phyloP scores from a whole-genome alignment of 192 early-diverging fungal species.

The Backusella psychrophila region DNA sequence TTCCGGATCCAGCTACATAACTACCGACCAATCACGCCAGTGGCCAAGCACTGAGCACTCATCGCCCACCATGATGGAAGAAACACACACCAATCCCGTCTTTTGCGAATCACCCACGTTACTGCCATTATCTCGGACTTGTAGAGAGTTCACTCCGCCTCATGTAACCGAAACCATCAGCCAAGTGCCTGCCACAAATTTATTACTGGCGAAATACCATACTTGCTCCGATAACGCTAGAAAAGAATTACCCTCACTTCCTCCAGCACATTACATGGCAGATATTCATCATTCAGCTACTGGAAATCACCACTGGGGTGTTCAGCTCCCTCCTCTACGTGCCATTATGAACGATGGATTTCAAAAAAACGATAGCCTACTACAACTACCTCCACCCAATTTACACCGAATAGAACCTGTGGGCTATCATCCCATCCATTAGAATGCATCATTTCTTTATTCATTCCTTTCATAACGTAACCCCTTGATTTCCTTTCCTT shows the following conservation, averaged over 20 bases:
- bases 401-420: background rate
- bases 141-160: background rate
- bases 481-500: background rate
- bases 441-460: background rate
- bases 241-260: background rate
- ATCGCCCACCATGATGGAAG: background rate
- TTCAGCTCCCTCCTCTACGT: constrained; percentile 16
- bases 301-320: constrained; percentile 6
- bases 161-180: background rate
- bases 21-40: background rate
- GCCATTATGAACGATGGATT: constrained; percentile 11
- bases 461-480: background rate
- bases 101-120: background rate
- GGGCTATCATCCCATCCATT: background rate
- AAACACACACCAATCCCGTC: background rate
- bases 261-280: background rate
- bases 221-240: background rate
- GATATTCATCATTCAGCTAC: constrained; percentile 1
- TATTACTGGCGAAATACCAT: constrained; percentile 7
- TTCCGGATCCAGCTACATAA: background rate
- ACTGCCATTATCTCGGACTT: background rate
- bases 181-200: background rate
- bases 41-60: background rate
- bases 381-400: constrained; percentile 2
- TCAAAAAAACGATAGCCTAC: background rate